These are phyloP conservation scores for Mariannaea sp. DNA, from an alignment of 2,329 filamentous ascomycete genomes.

Conservation along the genomic window DNA sequence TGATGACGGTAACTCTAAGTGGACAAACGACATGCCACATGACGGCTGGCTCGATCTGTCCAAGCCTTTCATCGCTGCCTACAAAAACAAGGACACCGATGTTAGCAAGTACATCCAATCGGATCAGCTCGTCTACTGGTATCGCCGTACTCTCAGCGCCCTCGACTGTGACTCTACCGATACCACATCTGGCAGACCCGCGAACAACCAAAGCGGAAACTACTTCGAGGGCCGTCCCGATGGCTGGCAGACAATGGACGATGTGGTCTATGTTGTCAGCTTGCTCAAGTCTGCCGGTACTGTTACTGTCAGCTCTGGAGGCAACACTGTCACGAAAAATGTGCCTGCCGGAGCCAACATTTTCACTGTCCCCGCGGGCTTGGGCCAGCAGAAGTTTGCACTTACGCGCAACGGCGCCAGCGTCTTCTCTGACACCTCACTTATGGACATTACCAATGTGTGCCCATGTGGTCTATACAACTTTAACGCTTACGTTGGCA, in stretches of 20 bases:
- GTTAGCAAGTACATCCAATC: conserved; percentile 49
- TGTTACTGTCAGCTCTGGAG: conserved; percentile 52
- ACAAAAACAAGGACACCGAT: conserved; percentile 50
- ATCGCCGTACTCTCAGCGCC: conserved; percentile 53
- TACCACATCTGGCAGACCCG: conserved; percentile 49
- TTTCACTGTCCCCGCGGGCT: conserved; percentile 51
- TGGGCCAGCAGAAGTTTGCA: conserved; percentile 49
- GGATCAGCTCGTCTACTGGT: conserved; percentile 61
- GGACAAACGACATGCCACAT: conserved; percentile 55
- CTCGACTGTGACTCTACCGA: conserved; percentile 58
- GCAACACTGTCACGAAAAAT: conserved; percentile 44
- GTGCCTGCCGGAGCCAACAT: conserved; percentile 36
- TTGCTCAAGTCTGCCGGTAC: conserved; percentile 52
- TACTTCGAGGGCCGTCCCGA: conserved; percentile 58
- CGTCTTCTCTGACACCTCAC: conserved; percentile 52
- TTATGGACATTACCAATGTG: conserved; percentile 53
- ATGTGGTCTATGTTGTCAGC: conserved; percentile 58
- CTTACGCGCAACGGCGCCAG: conserved; percentile 48
- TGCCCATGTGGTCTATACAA: conserved; percentile 61
- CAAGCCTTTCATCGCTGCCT: conserved; percentile 58
- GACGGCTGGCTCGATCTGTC: conserved; percentile 59
- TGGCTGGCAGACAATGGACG: conserved; percentile 54
- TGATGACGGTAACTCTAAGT: conserved; percentile 53
- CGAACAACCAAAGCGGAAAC: conserved; percentile 53
- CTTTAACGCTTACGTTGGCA: conserved; percentile 61